Percentiles rank a stretch among this genome's conserved stretches.
Conservation (phyloP, 768 basidiomycete species). For the Cubamyces sp. region DNA sequence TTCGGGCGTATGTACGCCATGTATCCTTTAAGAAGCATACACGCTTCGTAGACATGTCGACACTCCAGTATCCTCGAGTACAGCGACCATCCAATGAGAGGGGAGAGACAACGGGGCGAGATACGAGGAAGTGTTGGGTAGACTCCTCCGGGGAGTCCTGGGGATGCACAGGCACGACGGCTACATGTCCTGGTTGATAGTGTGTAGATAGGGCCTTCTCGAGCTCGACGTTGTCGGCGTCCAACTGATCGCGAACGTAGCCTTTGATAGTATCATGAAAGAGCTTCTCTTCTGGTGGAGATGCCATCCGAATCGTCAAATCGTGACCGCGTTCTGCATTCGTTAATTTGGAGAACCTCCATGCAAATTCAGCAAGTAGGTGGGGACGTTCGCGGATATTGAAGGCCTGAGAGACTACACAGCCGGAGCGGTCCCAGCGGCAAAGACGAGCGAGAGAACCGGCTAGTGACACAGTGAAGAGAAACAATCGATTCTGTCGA, state of each 20-base stretch:
- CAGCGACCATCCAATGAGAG: not conserved
- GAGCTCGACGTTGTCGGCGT: not conserved
- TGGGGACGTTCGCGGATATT: slow-evolving; percentile 27
- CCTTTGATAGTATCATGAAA: slow-evolving; percentile 1
- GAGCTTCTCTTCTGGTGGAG: not conserved
- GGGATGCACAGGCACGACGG: not conserved
- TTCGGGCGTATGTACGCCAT: not conserved
- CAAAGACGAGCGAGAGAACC: slow-evolving; percentile 35
- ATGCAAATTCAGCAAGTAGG: slow-evolving; percentile 36
- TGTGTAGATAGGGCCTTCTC: slow-evolving; percentile 4
- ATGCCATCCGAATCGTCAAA: slow-evolving; percentile 2
- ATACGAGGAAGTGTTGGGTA: not conserved
- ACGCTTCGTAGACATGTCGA: not conserved
- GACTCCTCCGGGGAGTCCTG: not conserved
- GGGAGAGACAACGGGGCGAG: slow-evolving; percentile 10
- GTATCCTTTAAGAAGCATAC: slow-evolving; percentile 19
- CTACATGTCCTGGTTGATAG: slow-evolving; percentile 7
- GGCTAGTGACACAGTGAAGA: slow-evolving; percentile 36
- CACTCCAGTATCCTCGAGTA: slow-evolving; percentile 19
- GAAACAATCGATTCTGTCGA: slow-evolving; percentile 35
- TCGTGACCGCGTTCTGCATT: slow-evolving; percentile 34
- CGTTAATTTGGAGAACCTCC: slow-evolving; percentile 30
- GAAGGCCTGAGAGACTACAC: slow-evolving; percentile 35
- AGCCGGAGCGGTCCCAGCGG: slow-evolving; percentile 39
- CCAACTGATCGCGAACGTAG: not conserved